Base-by-base conservation (phyloP, 768 basidiomycete species). In the Amanita rubescens region DNA sequence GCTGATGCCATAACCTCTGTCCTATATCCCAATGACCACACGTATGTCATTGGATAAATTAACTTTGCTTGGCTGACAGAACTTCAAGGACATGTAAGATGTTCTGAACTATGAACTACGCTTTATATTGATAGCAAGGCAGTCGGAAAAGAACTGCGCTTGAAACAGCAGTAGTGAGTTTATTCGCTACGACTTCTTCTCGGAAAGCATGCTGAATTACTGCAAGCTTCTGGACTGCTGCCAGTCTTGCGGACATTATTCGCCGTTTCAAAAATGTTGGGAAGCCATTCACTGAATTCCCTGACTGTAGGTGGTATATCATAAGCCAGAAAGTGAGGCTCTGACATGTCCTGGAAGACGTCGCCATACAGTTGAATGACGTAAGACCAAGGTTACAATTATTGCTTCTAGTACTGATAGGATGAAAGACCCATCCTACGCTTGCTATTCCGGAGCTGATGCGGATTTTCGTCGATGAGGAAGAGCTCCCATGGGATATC, bases 1-100 rank as follows among this genome's bases (percentile, higher is more conserved):
- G 96, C 96, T 10, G 88, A 85, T 54, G 91, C 90, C 33, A 96
- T 99, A 65, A 97, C 94, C 3, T 84, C 90, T 8, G 95, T 97
- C 6, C 75, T 97, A 30, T 98, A 99, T 71, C 96, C 95, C 24
- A 95, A 96, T 65, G 95, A 97, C 65, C 88, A 93, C 61, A 89
- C 84, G 68, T 76, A 64, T 66, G 73, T 57, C 46, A 14, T 39
- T 32, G 15, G 56, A 51, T 25, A 7, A 35, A n/a, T 43, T 25
- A 46, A 19, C 19, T 7, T 47, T 34, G 50, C 55, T 34, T 45
- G 24, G 59, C 55, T 50, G n/a, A 15, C 41, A 19, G 39, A 55
- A 17, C 22, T 17, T 47, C 19, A 51, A 76, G 74, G 32, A 69
- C 74, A 6, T 81, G 78, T 81, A 65, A 64, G 77, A 14, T 30